Percentiles rank a stretch among this genome's conserved stretches.
Conservation (phyloP, 2,329 filamentous ascomycete species). For the Colletotrichum spinosum region DNA sequence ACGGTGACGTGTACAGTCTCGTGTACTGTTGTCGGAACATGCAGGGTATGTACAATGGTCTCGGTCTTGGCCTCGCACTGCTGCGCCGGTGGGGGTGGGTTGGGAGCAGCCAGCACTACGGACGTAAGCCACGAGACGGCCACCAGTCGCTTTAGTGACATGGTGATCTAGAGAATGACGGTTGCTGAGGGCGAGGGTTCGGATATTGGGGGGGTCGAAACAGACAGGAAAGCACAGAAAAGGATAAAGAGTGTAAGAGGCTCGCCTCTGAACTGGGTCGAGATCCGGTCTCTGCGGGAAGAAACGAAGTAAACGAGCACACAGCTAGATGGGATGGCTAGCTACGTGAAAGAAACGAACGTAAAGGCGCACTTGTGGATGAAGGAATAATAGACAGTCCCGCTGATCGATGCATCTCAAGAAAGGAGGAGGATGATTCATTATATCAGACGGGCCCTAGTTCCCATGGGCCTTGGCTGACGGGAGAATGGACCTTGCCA, state of each 20-base stretch:
- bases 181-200: background rate
- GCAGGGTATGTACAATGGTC: conserved; percentile 32
- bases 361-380: conserved; percentile 21
- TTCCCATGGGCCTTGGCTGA: conserved; percentile 24
- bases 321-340: conserved; percentile 12
- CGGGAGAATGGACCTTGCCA: conserved; percentile 15
- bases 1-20: conserved; percentile 25
- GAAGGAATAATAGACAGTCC: conserved; percentile 34
- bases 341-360: conserved; percentile 32
- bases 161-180: background rate
- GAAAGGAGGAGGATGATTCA: conserved; percentile 23
- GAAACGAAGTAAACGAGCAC: conserved; percentile 28
- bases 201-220: background rate
- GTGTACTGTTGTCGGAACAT: conserved; percentile 31
- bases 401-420: conserved; percentile 30
- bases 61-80: conserved; percentile 28
- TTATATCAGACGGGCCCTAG: conserved; percentile 33
- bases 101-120: conserved; percentile 29
- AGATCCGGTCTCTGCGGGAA: conserved; percentile 37
- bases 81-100: conserved; percentile 21
- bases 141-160: conserved; percentile 27
- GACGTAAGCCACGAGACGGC: conserved; percentile 29
- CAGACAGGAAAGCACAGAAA: conserved; percentile 15
- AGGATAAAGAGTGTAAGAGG: conserved; percentile 35
- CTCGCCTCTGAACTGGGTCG: conserved; percentile 36